Evolutionary conservation across 768 basidiomycete genomes (phyloP).

Genomic region (Polyporus arcularius): DNA sequence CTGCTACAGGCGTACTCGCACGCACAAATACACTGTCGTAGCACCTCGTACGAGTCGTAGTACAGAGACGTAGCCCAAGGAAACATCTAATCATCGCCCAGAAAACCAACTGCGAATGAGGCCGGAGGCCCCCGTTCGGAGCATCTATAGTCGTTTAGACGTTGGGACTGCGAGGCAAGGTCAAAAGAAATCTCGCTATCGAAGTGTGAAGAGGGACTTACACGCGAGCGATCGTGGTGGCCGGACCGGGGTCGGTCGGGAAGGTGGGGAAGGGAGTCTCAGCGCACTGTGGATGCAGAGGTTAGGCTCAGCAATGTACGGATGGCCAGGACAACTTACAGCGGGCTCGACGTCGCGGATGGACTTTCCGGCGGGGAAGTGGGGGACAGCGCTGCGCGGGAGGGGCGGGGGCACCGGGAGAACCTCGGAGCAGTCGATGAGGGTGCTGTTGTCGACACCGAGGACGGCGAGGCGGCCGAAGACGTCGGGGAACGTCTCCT

Average conservation of each 20-base stretch:
- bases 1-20: no score
- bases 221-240: constrained; percentile 31
- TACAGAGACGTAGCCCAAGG: no score
- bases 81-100: no score
- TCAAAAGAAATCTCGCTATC: no score
- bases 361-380: constrained; percentile 21
- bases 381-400: not conserved
- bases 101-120: no score
- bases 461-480: constrained; percentile 16
- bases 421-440: constrained; percentile 21
- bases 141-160: no score
- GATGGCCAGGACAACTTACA: constrained; percentile 8
- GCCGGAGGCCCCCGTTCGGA: no score
- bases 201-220: constrained; percentile 14
- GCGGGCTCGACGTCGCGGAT: constrained; percentile 21
- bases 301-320: not conserved
- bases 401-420: constrained; percentile 10
- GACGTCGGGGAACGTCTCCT: constrained; percentile 13
- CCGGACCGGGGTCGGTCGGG: constrained; percentile 29
- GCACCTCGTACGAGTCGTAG: no score
- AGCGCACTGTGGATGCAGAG: not conserved
- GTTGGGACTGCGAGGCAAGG: no score
- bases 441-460: constrained; percentile 10
- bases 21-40: no score
- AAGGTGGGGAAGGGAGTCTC: constrained; percentile 17